A percentile compares a stretch with the other conserved stretches of the same genome.
These are phyloP conservation scores for Beta vulgaris DNA, from an alignment of 148 eudicot genomes.

Conservation along the genomic window DNA sequence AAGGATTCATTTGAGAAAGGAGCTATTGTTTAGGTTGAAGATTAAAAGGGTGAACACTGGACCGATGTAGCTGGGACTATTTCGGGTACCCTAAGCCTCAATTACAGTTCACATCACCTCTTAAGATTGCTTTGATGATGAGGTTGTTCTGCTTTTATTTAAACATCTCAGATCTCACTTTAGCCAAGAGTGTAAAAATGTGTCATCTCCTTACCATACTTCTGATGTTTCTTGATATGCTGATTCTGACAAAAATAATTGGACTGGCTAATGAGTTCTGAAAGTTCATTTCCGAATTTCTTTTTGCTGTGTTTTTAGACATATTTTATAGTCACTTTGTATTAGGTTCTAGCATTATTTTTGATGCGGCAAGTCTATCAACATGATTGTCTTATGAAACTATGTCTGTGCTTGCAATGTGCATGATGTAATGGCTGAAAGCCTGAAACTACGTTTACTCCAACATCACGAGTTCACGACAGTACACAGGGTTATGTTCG, in stretches of 20 bases:
- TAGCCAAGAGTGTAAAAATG: neutral
- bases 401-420: too few relatives aligned
- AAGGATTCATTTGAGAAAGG: neutral
- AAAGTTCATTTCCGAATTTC: neutral
- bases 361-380: too few relatives aligned
- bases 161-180: neutral
- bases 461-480: too few relatives aligned
- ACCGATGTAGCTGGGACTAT: neutral
- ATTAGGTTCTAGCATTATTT: too few relatives aligned
- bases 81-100: neutral
- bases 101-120: neutral
- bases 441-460: too few relatives aligned
- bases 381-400: too few relatives aligned
- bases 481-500: too few relatives aligned
- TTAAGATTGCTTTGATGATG: neutral
- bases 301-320: neutral
- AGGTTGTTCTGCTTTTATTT: neutral
- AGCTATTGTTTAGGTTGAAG: neutral
- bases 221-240: neutral
- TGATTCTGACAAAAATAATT: neutral
- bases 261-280: neutral
- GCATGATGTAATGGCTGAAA: too few relatives aligned
- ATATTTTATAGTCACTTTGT: neutral
- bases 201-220: neutral
- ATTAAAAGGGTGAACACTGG: neutral